Evolutionary conservation across 1,139 yeast genomes (phyloP), one percentile per base, ranked within the genome.

Genomic region (Diutina ranongensis): DNA sequence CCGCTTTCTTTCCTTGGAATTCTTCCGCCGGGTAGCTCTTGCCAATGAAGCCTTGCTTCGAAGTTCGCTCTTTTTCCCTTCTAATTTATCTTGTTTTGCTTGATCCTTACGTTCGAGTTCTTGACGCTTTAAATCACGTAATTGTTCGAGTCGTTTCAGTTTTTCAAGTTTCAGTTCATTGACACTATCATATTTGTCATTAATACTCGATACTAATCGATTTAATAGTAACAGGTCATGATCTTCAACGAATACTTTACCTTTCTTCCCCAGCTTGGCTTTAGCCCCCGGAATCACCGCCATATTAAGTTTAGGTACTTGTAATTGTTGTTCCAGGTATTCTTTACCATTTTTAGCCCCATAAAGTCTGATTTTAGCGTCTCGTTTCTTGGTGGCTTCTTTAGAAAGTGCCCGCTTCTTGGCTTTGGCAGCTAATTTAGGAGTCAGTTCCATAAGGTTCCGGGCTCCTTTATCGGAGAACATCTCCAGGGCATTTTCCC

Each of bases 131-230:
- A 87, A 70, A 46, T 86, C 96, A 58, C 98, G 74, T 52, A 92
- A 77, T 56, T 85, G 95, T 61, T 92, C 97, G 46, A 92, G 70
- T 61, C 95, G 81, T 57, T 87, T 76, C 2, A 95, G 81, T 59
- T 85, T 85, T 60, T 92, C 98, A 50, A 92, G 69, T 62, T 88
- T 89, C 54, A 95, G 83, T 57, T 94, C 96, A 56, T 84, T 82
- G n/a, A 78, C 76, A 45, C 78, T 74, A 55, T 89, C 97, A 53
- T 81, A 74, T 50, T 81, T 78, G 57, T 88, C 95, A 54, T 88
- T 87, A 46, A 92, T 88, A 31, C 83, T 77, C 55, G 78, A 80
- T 46, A 88, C 79, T 52, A 92, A 71, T 61, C 94, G 72, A 51
- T 71, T 76, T 59, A 81, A 55, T 45, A 78, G 73, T 56, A 84